These are phyloP conservation scores for Ettlia oleoabundans DNA, from an alignment of 139 green algal genomes.

Conservation along the genomic window DNA sequence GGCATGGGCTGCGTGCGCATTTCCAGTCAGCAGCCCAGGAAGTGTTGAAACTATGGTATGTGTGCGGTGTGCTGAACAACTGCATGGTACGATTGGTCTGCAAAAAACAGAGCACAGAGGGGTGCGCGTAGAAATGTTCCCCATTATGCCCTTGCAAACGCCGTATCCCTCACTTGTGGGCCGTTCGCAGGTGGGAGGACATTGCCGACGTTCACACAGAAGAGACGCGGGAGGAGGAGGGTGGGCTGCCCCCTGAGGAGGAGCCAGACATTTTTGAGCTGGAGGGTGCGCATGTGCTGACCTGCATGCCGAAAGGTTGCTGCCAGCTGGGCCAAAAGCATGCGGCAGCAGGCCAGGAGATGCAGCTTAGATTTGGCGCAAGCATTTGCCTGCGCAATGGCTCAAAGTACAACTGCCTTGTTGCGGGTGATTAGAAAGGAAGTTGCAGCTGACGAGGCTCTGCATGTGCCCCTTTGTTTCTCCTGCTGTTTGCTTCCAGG, in stretches of 20 bases:
- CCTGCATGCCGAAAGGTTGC: too few relatives aligned
- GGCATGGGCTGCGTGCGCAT: conserved; percentile 89
- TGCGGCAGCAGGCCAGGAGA: background rate
- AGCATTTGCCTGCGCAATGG: too few relatives aligned
- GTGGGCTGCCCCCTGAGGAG: conserved; percentile 43
- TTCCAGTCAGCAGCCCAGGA: conserved; percentile 61
- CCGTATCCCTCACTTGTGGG: conserved; percentile 5
- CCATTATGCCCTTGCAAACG: background rate
- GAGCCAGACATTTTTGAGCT: conserved; percentile 85
- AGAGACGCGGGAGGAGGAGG: conserved; percentile 67
- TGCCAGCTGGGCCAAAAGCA: too few relatives aligned
- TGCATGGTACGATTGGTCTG: too few relatives aligned
- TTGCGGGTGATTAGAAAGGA: background rate
- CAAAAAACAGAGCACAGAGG: background rate
- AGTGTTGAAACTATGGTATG: too few relatives aligned
- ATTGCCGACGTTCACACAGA: conserved; percentile 73
- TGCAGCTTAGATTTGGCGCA: background rate
- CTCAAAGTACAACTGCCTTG: too few relatives aligned
- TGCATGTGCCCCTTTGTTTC: background rate
- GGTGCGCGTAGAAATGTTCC: background rate
- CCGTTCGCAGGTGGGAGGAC: conserved; percentile 77
- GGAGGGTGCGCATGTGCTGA: too few relatives aligned
- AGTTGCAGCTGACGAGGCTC: background rate
- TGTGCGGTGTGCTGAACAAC: too few relatives aligned
- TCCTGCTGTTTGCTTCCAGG: conserved; percentile 12